phyloP scores from a whole-genome alignment of 1,139 yeast species.

The Scheffersomyces quercinus region DNA sequence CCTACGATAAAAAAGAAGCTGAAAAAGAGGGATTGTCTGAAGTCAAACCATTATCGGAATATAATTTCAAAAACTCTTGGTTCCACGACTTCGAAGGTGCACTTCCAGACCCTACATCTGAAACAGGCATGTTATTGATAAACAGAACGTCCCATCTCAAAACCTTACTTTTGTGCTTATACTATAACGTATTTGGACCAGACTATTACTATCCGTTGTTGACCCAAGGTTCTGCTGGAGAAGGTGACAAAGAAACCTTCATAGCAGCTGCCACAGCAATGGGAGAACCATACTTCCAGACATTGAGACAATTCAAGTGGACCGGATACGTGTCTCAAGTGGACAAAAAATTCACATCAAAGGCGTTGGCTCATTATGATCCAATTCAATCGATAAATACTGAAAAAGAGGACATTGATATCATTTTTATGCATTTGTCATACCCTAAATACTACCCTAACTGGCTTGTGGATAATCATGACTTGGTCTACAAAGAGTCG shows the following conservation, averaged over 20 bases:
- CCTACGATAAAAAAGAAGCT: conserved; percentile 30
- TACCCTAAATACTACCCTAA: conserved; percentile 63
- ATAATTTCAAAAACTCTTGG: conserved; percentile 34
- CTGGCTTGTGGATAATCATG: conserved; percentile 48
- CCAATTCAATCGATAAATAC: conserved; percentile 34
- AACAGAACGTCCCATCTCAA: conserved; percentile 53
- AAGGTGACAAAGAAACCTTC: conserved; percentile 72
- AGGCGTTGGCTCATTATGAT: conserved; percentile 63
- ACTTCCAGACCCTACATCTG: conserved; percentile 63
- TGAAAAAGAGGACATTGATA: conserved; percentile 22
- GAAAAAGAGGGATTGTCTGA: conserved; percentile 17
- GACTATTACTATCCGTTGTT: conserved; percentile 57
- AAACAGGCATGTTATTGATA: conserved; percentile 62
- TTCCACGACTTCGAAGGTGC: conserved; percentile 60
- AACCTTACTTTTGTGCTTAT: conserved; percentile 53
- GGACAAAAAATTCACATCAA: conserved; percentile 42
- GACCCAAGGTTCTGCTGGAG: conserved; percentile 71
- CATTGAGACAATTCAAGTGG: conserved; percentile 50
- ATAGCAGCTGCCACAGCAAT: conserved; percentile 62
- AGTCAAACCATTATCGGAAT: conserved; percentile 30
- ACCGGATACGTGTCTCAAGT: conserved; percentile 50
- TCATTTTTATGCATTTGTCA: conserved; percentile 60
- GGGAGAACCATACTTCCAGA: conserved; percentile 53
- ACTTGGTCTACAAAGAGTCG: conserved; percentile 35
- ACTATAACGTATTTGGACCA: conserved; percentile 64